phyloP scores from a whole-genome alignment of 306 rosid genomes.

The Malus fusca region DNA sequence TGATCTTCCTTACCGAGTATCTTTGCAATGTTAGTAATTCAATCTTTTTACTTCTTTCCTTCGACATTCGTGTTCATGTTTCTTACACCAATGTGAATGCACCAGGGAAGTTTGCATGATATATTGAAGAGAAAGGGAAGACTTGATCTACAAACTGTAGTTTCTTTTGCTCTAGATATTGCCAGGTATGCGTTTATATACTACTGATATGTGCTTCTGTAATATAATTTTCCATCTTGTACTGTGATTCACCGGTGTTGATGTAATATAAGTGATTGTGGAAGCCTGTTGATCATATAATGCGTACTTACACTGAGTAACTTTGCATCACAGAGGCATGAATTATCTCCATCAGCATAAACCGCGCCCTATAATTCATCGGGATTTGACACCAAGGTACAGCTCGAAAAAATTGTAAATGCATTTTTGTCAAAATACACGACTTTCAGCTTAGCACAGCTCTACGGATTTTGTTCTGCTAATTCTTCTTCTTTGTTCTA shows the following conservation, averaged over 20 bases:
- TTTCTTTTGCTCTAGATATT: constrained; percentile 24
- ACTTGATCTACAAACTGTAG: constrained; percentile 12
- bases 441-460: not conserved
- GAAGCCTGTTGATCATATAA: too few species aligned
- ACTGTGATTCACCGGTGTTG: not conserved
- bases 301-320: too few species aligned
- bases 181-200: constrained; percentile 3
- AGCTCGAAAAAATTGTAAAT: too few species aligned
- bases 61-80: not conserved
- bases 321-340: constrained; percentile 15
- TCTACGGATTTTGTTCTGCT: not conserved
- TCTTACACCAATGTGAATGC: not conserved
- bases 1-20: constrained; percentile 27
- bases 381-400: constrained; percentile 29
- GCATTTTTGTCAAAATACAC: not conserved
- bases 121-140: constrained; percentile 26
- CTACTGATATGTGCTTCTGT: not conserved
- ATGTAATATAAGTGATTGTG: too few species aligned
- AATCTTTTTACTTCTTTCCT: not conserved
- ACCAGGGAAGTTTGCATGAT: constrained; percentile 28
- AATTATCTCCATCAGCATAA: constrained; percentile 27
- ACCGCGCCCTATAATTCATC: constrained; percentile 24
- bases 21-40: constrained; percentile 11
- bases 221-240: not conserved
- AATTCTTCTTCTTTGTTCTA: not conserved